Evolutionary conservation across 768 basidiomycete genomes (phyloP).

Genomic region (Megacollybia marginata): DNA sequence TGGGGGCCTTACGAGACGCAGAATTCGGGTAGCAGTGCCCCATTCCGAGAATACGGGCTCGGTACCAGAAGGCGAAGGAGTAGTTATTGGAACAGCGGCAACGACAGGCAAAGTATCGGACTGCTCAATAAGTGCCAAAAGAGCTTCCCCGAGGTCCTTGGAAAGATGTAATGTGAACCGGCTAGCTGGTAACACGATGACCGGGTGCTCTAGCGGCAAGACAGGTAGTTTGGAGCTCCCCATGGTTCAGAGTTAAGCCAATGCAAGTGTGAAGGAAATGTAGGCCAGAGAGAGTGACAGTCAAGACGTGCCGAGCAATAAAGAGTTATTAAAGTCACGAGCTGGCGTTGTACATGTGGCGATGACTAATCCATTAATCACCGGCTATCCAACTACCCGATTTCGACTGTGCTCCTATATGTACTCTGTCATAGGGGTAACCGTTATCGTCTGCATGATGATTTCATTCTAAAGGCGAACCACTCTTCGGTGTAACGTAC

Average conservation of each 20-base stretch:
- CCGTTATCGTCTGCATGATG: too few species aligned
- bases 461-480: too few species aligned
- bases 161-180: constrained; percentile 63
- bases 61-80: constrained; percentile 15
- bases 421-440: too few species aligned
- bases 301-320: too few species aligned
- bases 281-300: neutral
- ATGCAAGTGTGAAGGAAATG: neutral
- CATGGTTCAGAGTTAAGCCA: neutral
- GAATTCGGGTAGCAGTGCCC: constrained; percentile 66
- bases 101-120: constrained; percentile 64
- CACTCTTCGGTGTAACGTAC: too few species aligned
- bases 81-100: constrained; percentile 54
- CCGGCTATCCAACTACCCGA: too few species aligned
- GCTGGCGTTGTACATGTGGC: too few species aligned
- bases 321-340: too few species aligned
- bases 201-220: constrained; percentile 62
- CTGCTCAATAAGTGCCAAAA: constrained; percentile 62
- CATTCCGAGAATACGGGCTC: constrained; percentile 35
- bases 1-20: constrained; percentile 60
- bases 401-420: too few species aligned
- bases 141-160: constrained; percentile 50
- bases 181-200: constrained; percentile 69
- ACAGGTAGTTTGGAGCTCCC: constrained; percentile 48
- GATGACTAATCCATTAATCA: too few species aligned